These are phyloP conservation scores for Clonostachys byssicola DNA, from an alignment of 2,329 filamentous ascomycete genomes.

Conservation along the genomic window DNA sequence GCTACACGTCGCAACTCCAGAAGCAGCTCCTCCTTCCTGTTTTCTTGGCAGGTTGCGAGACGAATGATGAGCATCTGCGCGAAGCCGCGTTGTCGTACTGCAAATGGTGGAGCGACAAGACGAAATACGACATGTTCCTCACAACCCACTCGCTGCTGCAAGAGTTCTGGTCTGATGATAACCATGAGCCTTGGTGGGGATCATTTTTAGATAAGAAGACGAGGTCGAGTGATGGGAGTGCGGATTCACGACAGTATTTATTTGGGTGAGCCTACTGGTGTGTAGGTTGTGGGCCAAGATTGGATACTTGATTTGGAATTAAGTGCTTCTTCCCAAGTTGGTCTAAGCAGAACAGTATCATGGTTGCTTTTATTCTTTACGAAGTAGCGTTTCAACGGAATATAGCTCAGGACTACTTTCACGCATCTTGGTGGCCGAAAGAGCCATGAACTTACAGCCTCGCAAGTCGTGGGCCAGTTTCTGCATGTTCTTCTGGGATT, in stretches of 20 bases:
- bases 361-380: not conserved
- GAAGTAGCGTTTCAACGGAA: not conserved
- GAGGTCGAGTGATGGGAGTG: not conserved
- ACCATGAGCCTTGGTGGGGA: not conserved
- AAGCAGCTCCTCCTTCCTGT: conserved; percentile 29
- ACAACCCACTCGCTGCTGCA: conserved; percentile 9
- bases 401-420: not conserved
- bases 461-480: too few relatives aligned
- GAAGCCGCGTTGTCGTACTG: conserved; percentile 18
- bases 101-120: conserved; percentile 19
- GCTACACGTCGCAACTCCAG: conserved; percentile 17
- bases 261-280: not conserved
- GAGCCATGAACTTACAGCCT: not conserved
- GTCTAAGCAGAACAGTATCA: not conserved
- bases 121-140: conserved; percentile 22
- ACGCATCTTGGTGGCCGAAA: not conserved
- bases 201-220: not conserved
- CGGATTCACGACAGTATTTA: not conserved
- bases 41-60: conserved; percentile 23
- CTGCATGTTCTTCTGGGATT: too few relatives aligned
- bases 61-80: conserved; percentile 11
- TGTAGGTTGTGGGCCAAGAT: not conserved
- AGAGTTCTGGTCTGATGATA: conserved; percentile 9
- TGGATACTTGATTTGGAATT: not conserved
- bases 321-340: not conserved